phyloP scores from a whole-genome alignment of 1,284 basidiomycete genomes.

The Ceratobasidium sp. region DNA sequence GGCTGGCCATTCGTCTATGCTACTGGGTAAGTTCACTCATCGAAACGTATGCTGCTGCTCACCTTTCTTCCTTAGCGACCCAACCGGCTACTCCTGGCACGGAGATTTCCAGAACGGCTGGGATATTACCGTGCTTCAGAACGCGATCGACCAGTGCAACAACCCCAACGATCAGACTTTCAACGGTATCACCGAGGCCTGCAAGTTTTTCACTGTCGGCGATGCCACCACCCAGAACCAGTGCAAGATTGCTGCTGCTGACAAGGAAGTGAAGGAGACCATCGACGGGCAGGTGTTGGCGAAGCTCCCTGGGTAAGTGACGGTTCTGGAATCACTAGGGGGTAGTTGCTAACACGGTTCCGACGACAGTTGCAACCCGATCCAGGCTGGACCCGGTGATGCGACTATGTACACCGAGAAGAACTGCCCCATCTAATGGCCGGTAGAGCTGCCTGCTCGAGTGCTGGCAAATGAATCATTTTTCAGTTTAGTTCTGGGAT shows the following conservation, averaged over 20 bases:
- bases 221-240: conserved; percentile 44
- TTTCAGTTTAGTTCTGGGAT: neutral
- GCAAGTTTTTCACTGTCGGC: conserved; percentile 51
- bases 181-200: conserved; percentile 57
- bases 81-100: conserved; percentile 62
- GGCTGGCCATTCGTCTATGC: conserved; percentile 60
- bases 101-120: conserved; percentile 63
- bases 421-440: conserved; percentile 36
- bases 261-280: conserved; percentile 53
- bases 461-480: neutral
- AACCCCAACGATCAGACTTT: conserved; percentile 56
- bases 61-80: conserved; percentile 52
- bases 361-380: conserved; percentile 49
- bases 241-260: conserved; percentile 55
- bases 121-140: conserved; percentile 52
- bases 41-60: neutral
- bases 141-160: conserved; percentile 63
- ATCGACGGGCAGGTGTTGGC: conserved; percentile 45
- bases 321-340: neutral
- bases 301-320: conserved; percentile 48
- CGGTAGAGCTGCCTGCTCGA: too few species aligned
- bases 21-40: conserved; percentile 53
- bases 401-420: conserved; percentile 45
- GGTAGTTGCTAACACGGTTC: neutral
- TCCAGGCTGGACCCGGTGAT: conserved; percentile 44